A percentile compares a stretch with the other conserved stretches of the same genome.
These are phyloP conservation scores for Eucalyptus camaldulensis DNA, from an alignment of 345 rosid species.

Conservation along the genomic window DNA sequence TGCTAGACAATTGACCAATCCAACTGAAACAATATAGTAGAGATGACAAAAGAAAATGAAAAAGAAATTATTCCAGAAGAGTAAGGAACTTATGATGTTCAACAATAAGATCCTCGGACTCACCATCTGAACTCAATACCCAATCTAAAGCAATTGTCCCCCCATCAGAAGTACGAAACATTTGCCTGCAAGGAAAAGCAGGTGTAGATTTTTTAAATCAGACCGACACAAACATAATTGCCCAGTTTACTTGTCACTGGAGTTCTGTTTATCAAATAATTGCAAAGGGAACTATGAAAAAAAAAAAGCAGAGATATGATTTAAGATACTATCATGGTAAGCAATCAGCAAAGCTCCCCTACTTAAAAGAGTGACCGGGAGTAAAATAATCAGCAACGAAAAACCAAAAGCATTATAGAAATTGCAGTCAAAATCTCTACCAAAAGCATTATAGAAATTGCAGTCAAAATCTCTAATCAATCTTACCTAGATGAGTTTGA, in stretches of 20 bases:
- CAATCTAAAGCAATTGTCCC: conserved; percentile 91
- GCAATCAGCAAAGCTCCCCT: not conserved
- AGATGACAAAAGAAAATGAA: not conserved
- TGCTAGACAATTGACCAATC: not conserved
- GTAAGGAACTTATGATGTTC: not conserved
- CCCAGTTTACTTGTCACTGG: not conserved
- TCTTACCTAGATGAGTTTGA: not conserved
- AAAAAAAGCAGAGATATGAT: not conserved
- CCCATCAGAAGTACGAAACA: conserved; percentile 70
- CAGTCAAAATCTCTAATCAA: not conserved
- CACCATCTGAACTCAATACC: conserved; percentile 55
- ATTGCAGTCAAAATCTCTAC: not conserved
- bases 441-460: not conserved
- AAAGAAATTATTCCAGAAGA: not conserved
- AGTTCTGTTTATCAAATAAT: not conserved
- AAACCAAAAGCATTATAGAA: not conserved
- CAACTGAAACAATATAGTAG: not conserved
- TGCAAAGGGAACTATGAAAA: not conserved
- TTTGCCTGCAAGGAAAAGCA: conserved; percentile 24
- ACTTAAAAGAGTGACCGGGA: not conserved
- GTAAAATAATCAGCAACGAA: not conserved
- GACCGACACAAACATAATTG: not conserved
- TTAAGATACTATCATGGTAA: not conserved
- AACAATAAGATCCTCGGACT: not conserved
- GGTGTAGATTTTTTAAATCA: not conserved